phyloP scores from a whole-genome alignment of 1,139 yeast species.

The Kodamaea plutei region DNA sequence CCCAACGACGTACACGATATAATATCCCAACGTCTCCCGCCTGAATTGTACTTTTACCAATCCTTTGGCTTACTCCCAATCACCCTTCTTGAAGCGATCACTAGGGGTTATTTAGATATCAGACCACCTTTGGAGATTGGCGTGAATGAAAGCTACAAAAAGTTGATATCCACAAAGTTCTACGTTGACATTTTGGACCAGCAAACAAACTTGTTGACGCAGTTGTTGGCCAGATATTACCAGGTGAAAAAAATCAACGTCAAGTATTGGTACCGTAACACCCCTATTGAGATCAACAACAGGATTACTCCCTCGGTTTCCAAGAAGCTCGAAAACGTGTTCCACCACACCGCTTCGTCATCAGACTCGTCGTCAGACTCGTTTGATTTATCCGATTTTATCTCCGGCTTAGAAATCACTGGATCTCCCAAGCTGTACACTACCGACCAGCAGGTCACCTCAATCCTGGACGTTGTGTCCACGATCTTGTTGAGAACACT shows the following conservation, averaged over 20 bases:
- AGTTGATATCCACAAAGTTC: constrained; percentile 43
- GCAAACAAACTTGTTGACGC: constrained; percentile 66
- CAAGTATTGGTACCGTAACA: constrained; percentile 57
- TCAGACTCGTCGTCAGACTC: constrained; percentile 13
- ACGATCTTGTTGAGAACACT: constrained; percentile 60
- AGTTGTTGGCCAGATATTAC: constrained; percentile 76
- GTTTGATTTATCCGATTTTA: constrained; percentile 35
- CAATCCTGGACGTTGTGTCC: constrained; percentile 57
- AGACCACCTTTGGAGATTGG: constrained; percentile 73
- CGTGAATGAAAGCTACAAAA: constrained; percentile 52
- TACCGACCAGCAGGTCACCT: constrained; percentile 34
- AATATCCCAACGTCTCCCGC: constrained; percentile 81
- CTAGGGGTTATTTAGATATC: constrained; percentile 61
- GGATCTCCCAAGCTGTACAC: constrained; percentile 8
- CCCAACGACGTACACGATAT: constrained; percentile 84
- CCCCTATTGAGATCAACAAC: constrained; percentile 45
- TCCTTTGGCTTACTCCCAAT: constrained; percentile 73
- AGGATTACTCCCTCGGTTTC: constrained; percentile 49
- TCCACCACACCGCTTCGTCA: constrained; percentile 8
- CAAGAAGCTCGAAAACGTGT: constrained; percentile 20
- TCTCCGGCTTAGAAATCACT: constrained; percentile 20
- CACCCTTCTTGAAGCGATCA: constrained; percentile 61
- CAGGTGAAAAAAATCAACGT: constrained; percentile 68
- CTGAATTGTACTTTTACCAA: constrained; percentile 78
- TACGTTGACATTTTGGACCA: constrained; percentile 52